These are phyloP conservation scores for Cynara cardunculus DNA, from an alignment of 129 eudicot species.

Conservation along the genomic window DNA sequence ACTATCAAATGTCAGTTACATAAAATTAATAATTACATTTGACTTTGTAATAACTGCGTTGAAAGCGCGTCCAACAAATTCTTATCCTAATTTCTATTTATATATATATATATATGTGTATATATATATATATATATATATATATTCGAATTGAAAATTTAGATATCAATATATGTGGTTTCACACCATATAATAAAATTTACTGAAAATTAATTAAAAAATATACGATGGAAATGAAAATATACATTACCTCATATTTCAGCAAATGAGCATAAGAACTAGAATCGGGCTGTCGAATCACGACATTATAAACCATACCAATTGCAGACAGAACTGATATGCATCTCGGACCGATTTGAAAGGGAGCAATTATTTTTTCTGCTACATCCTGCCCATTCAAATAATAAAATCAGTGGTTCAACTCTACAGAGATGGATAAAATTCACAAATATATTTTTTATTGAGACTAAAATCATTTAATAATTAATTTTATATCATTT, in stretches of 20 bases:
- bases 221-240: neutral
- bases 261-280: neutral
- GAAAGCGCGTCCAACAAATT: neutral
- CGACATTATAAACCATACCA: neutral
- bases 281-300: neutral
- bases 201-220: neutral
- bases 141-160: neutral
- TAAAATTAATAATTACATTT: neutral
- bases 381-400: neutral
- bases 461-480: neutral
- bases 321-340: neutral
- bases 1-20: neutral
- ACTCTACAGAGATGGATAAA: neutral
- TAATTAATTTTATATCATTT: neutral
- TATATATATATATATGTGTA: no score
- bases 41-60: neutral
- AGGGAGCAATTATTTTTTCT: neutral
- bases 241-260: constrained; percentile 7
- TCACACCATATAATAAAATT: neutral
- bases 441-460: neutral
- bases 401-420: neutral
- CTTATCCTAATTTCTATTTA: neutral
- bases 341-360: constrained; percentile 5
- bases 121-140: neutral
- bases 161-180: neutral